A percentile compares a stretch with the other conserved stretches of the same genome.
phyloP scores from a whole-genome alignment of 192 early-diverging fungal species.

The Irineochytrium annulatum region DNA sequence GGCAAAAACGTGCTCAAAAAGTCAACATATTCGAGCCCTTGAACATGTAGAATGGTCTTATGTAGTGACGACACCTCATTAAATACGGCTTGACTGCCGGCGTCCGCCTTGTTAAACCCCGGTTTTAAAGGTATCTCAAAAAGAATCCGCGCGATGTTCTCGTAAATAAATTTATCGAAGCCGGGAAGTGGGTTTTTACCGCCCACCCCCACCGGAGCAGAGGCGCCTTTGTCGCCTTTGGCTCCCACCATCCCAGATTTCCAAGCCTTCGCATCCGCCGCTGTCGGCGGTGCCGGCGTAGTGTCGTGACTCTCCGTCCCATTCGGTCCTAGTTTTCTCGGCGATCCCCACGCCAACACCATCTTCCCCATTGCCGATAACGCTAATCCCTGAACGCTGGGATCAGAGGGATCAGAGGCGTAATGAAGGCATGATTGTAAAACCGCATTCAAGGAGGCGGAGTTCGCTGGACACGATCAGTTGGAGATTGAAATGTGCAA shows the following conservation, averaged over 20 bases:
- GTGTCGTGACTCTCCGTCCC: not conserved
- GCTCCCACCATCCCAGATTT: slow-evolving; percentile 3
- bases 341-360: slow-evolving; percentile 58
- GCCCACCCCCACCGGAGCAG: slow-evolving; percentile 11
- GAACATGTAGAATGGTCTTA: slow-evolving; percentile 48
- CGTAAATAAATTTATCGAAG: slow-evolving; percentile 72
- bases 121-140: slow-evolving; percentile 78
- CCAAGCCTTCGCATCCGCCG: slow-evolving; percentile 3
- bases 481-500: slow-evolving; percentile 23
- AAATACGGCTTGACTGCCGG: slow-evolving; percentile 66
- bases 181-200: slow-evolving; percentile 38
- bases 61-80: slow-evolving; percentile 47
- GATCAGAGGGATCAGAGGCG: slow-evolving; percentile 59
- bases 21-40: slow-evolving; percentile 54
- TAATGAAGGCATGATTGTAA: slow-evolving; percentile 66
- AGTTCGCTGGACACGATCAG: slow-evolving; percentile 46
- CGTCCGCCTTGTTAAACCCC: slow-evolving; percentile 70
- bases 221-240: slow-evolving; percentile 13
- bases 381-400: slow-evolving; percentile 58
- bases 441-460: slow-evolving; percentile 53
- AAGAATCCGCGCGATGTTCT: slow-evolving; percentile 41
- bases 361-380: slow-evolving; percentile 68
- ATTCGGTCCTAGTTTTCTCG: not conserved
- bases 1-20: slow-evolving; percentile 60
- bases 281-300: slow-evolving; percentile 1